Evolutionary conservation across 768 basidiomycete genomes (phyloP), one percentile per base, ranked within the genome.

Genomic region (Lentinula boryana): DNA sequence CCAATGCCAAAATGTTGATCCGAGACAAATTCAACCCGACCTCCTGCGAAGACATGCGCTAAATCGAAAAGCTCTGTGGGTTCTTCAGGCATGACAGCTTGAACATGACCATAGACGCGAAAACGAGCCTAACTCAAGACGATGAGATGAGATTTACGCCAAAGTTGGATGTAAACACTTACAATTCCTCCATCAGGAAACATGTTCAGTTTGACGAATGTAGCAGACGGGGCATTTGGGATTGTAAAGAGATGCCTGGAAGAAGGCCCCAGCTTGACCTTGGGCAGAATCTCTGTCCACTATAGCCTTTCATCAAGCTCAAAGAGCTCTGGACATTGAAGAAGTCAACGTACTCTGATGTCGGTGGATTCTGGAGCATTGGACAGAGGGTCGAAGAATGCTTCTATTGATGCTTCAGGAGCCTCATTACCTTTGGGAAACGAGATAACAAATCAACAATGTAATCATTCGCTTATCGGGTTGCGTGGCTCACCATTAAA

Each of bases 171-270:
- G 18, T 51, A 32, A 16, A 54, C 46, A 77, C 88, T 76, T 69
- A 94, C 95, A 69, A 98, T 94, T 2, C 97, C 97, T 43, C 97
- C 97, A 68, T 99, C 97, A 2, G 97, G 97, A 74, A 94, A 93
- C 84, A 96, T 95, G 65, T 89, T 87, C 23, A 99, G 84, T 73
- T 92, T 97, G 61, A 99, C 86, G 71, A 89, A 90, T 63, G 88
- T 95, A 60, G 82, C 79, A 12, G 73, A 68, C 2, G 70, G 60
- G 0, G 84, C 83, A 12, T 77, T 69, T 15, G 84, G 69, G 44
- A 95, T 79, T 62, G 82, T 82, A 80, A 98, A 98, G 36, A 98
- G 79, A 71, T 99, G 97, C 58, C 88, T 81, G n/a, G 89, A 87
- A 63, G 81, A 85, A 7, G 97, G 96, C 2, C 91, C 91, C 31